Percentiles rank a stretch among this genome's conserved stretches.
phyloP scores from a whole-genome alignment of 2,329 filamentous ascomycete species.

The Paraconiothyrium sp. region DNA sequence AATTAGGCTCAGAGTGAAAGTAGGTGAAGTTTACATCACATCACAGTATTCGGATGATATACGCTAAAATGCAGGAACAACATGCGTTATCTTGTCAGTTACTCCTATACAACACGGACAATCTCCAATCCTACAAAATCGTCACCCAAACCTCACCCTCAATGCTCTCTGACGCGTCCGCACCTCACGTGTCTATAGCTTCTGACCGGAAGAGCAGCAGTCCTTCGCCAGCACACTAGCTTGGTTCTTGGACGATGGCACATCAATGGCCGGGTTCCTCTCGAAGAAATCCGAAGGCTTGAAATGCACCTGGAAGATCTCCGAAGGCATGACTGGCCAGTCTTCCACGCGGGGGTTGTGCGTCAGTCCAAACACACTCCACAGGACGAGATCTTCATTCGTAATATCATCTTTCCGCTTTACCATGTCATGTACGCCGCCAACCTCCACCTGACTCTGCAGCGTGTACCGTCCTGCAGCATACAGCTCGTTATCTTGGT shows the following conservation, averaged over 20 bases:
- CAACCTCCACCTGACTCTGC: constrained; percentile 55
- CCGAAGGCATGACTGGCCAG: constrained; percentile 61
- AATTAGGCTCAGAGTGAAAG: no score
- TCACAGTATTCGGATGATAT: background rate
- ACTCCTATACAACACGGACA: background rate
- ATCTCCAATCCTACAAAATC: background rate
- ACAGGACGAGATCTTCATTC: constrained; percentile 60
- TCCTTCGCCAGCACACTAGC: constrained; percentile 43
- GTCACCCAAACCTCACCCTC: background rate
- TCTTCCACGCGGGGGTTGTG: constrained; percentile 62
- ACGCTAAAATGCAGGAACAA: background rate
- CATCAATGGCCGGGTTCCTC: constrained; percentile 63
- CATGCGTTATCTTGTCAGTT: background rate
- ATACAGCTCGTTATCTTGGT: constrained; percentile 62
- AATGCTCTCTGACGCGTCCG: background rate
- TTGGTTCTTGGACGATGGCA: constrained; percentile 53
- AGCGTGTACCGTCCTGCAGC: constrained; percentile 60
- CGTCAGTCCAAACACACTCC: constrained; percentile 61
- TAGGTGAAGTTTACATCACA: no score
- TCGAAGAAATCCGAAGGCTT: constrained; percentile 64
- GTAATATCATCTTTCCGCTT: constrained; percentile 54
- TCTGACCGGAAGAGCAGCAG: constrained; percentile 26
- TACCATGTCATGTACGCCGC: constrained; percentile 56
- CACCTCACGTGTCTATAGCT: constrained; percentile 5
- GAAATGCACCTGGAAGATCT: constrained; percentile 59